phyloP scores from a whole-genome alignment of 805 yeast genomes.

The Komagataella pastoris region DNA sequence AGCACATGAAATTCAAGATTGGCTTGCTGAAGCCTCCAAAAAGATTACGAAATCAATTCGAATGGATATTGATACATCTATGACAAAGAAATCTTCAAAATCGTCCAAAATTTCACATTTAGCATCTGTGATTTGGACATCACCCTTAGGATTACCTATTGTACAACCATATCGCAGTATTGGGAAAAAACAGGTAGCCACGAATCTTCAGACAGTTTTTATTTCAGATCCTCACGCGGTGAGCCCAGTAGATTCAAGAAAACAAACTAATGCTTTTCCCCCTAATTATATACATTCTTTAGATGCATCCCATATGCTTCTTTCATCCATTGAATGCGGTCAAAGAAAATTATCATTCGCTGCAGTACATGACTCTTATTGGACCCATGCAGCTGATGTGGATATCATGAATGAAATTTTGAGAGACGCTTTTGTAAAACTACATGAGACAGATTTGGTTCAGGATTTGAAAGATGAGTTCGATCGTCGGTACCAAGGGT shows the following conservation, averaged over 20 bases:
- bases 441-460: constrained; percentile 67
- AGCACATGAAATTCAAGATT: constrained; percentile 92
- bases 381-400: constrained; percentile 92
- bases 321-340: constrained; percentile 74
- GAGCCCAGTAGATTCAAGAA: constrained; percentile 72
- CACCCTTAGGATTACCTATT: constrained; percentile 89
- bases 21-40: constrained; percentile 84
- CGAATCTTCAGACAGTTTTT: constrained; percentile 78
- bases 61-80: constrained; percentile 38
- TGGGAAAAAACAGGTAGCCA: constrained; percentile 52
- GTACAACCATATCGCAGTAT: constrained; percentile 89
- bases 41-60: constrained; percentile 69
- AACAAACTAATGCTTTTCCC: constrained; percentile 88
- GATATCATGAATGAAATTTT: constrained; percentile 54
- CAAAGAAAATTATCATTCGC: constrained; percentile 63
- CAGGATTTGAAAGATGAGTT: constrained; percentile 65
- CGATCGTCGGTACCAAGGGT: constrained; percentile 63
- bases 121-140: constrained; percentile 94
- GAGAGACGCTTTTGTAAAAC: constrained; percentile 65
- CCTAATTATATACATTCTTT: constrained; percentile 92
- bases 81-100: constrained; percentile 25
- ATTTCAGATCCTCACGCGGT: constrained; percentile 81
- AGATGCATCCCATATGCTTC: constrained; percentile 93
- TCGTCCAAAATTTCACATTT: constrained; percentile 37
- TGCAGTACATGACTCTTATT: constrained; percentile 93